Base-by-base conservation (phyloP, 116 monocot species). In the Zostera marina region DNA sequence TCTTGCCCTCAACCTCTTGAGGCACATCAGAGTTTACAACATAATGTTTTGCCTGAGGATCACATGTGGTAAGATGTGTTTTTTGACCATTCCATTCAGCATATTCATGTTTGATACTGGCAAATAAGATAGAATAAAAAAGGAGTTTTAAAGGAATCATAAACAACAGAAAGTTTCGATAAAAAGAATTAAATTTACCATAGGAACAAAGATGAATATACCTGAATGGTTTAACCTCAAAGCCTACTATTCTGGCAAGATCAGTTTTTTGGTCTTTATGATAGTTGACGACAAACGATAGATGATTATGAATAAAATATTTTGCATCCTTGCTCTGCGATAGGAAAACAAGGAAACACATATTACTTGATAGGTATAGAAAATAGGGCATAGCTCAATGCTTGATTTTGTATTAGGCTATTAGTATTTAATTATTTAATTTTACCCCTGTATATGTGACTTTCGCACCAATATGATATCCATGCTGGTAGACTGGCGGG, bases 201-300 rank as follows among this genome's bases (percentile, higher is more conserved):
- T 47, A 13, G 11, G 14, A 47, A 6, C 47, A 47, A 47, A 47
- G 15, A 47, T 47, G 15, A 47, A 47, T 47, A 47, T 47, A 94
- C 88, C 94, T 94, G 75, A 73, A 89, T 67, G 89, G 82, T 56
- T 82, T 82, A 57, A 96, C 96, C 60, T 96, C 89, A 75, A 96
- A 96, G 3, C 82, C 96, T 22, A 96, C 96, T 32, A 96, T 85
- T 65, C 96, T 96, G 48, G 85, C 68, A 68, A 79, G 62, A 41
- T 89, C 89, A 56, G 45, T 60, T 55, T 80, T 59, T 17, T 21
- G 62, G 70, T 96, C 83, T 63, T 68, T 85, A 74, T 96, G 96
- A 75, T 80, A 89, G 73, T 85, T 89, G 14, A 89, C 85, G 32
- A 81, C 54, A 72, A 96, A 96, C 11, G 82, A 78, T 21, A 96